phyloP scores from a whole-genome alignment of 805 yeast genomes.

The Pichia nanzhaoensis region DNA sequence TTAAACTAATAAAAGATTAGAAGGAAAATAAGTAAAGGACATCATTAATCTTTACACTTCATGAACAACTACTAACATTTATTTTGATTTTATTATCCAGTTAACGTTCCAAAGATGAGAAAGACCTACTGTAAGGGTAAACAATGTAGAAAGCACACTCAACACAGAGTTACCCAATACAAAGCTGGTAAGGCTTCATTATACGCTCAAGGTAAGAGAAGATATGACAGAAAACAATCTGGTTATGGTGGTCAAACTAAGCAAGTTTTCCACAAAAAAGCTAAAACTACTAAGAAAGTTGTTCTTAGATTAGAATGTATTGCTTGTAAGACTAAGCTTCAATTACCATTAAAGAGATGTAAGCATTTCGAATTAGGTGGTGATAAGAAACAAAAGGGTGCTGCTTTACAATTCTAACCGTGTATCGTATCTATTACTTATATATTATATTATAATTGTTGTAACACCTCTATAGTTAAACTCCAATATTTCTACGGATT shows the following conservation, averaged over 20 bases:
- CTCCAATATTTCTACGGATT: no score
- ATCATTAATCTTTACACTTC: no score
- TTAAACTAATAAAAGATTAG: no score
- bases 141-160: slow-evolving; percentile 98
- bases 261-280: slow-evolving; percentile 99
- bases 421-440: neutral
- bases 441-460: neutral
- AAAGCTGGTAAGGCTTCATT: slow-evolving; percentile 99
- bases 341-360: slow-evolving; percentile 97
- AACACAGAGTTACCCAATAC: slow-evolving; percentile 99
- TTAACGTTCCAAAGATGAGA: slow-evolving; percentile 99
- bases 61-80: slow-evolving; percentile 12
- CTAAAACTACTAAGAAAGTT: slow-evolving; percentile 99
- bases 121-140: slow-evolving; percentile 99
- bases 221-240: slow-evolving; percentile 99
- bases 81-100: slow-evolving; percentile 35
- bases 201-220: slow-evolving; percentile 99
- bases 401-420: slow-evolving; percentile 96
- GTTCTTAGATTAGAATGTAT: slow-evolving; percentile 99
- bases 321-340: slow-evolving; percentile 97
- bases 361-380: slow-evolving; percentile 99
- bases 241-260: slow-evolving; percentile 99
- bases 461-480: slow-evolving; percentile 2
- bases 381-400: slow-evolving; percentile 99
- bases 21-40: no score